Conservation (phyloP, 2,329 filamentous ascomycete genomes). For the Microdochium bolleyi region DNA sequence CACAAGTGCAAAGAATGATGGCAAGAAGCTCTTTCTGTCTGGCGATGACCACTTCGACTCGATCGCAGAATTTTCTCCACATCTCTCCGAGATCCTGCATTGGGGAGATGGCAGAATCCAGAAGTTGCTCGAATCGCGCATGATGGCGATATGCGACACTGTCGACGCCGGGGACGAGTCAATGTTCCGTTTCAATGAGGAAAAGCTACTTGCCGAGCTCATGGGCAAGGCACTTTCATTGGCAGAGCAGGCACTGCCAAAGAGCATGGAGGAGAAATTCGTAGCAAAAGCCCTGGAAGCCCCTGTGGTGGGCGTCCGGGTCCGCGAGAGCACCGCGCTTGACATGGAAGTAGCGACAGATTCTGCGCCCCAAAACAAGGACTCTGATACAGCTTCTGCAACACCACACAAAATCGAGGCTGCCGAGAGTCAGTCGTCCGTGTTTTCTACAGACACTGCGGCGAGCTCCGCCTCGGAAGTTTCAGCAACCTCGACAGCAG, state of each 20-base stretch:
- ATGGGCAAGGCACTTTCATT: slow-evolving; percentile 66
- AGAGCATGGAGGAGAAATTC: slow-evolving; percentile 79
- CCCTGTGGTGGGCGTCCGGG: slow-evolving; percentile 61
- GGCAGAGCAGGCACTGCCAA: slow-evolving; percentile 57
- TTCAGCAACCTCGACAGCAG: slow-evolving; percentile 27
- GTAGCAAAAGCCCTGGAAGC: slow-evolving; percentile 68
- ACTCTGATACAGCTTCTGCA: slow-evolving; percentile 17
- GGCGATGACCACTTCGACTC: slow-evolving; percentile 66
- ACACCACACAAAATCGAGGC: slow-evolving; percentile 19
- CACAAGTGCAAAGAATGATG: slow-evolving; percentile 30
- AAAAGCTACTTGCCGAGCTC: slow-evolving; percentile 60
- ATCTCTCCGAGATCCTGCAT: slow-evolving; percentile 50
- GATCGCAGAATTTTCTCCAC: slow-evolving; percentile 43
- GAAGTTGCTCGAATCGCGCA: slow-evolving; percentile 51
- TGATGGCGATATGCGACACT: slow-evolving; percentile 68
- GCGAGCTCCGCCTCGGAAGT: slow-evolving; percentile 25
- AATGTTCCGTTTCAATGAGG: slow-evolving; percentile 73
- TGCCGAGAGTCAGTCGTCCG: slow-evolving; percentile 33
- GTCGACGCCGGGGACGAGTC: slow-evolving; percentile 76
- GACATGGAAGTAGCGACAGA: neutral
- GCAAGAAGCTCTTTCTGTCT: slow-evolving; percentile 53
- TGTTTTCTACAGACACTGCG: slow-evolving; percentile 24
- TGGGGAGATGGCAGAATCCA: slow-evolving; percentile 31
- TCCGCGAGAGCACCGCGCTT: neutral
- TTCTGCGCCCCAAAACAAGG: neutral